Evolutionary conservation across 495 filamentous ascomycete species (phyloP), one percentile per base, ranked within the genome.

Genomic region (Penicillium alfredii): DNA sequence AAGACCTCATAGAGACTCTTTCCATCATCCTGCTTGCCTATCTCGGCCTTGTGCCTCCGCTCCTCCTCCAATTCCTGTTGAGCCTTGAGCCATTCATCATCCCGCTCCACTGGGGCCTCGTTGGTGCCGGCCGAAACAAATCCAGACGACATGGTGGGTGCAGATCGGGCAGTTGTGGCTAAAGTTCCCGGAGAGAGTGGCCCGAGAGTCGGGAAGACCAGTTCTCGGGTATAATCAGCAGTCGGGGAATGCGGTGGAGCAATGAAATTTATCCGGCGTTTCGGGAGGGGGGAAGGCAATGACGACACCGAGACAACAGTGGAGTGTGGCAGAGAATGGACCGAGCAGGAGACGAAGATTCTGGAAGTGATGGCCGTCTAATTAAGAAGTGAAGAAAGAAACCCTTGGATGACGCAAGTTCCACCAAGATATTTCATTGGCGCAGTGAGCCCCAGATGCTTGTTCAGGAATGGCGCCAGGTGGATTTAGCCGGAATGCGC

Each of bases 101-200:
- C 71, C 22, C 70, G 65, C 46, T 77, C 68, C 27, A 72, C 66
- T 1, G 74, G 70, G 30, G 78, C 65, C 44, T 86, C 76, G 49
- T 80, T 76, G 2, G 82, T 84, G 24, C 92, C 92, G 22, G 76
- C 86, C 6, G 90, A 88, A 26, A 96, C 80, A 64, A 98, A 98
- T 26, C 90, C 85, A 8, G 87, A 93, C 30, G 84, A 76, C 84
- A 88, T 86, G 15, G 32, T 51, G 42, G 35, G 21, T 16, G 17
- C 6, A 14, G 30, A 23, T 35, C 21, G 36, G 45, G 39, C 27
- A 40, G 31, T 14, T 23, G n/a, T 13, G 26, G 26, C 22, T 18
- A 17, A 16, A 22, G 14, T 21, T 30, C 18, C 12, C n/a, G n/a
- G n/a, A n/a, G 3, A 4, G 23, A 4, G 2, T 31, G 21, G 11